A percentile compares a stretch with the other conserved stretches of the same genome.
These are phyloP conservation scores for Verticillium longisporum DNA, from an alignment of 2,329 filamentous ascomycete species.

Conservation along the genomic window DNA sequence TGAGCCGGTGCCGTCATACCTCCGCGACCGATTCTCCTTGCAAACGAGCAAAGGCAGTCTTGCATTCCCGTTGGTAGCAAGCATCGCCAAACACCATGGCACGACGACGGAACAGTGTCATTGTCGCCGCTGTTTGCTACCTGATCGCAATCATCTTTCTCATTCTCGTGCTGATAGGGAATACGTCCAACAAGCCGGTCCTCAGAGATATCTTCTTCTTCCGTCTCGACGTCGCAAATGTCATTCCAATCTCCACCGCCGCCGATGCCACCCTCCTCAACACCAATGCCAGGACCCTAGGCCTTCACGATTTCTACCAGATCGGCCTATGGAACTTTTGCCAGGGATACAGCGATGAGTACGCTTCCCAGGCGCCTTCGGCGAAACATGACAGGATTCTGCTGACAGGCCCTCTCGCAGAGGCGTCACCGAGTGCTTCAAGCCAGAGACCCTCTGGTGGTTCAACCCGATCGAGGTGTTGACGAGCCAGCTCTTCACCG, in stretches of 20 bases:
- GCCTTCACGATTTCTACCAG: conserved; percentile 90
- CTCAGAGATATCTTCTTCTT: conserved; percentile 75
- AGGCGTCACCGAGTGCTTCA: conserved; percentile 71
- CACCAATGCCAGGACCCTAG: conserved; percentile 77
- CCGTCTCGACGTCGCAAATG: conserved; percentile 73
- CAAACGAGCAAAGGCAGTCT: too few species aligned
- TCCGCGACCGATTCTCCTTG: too few species aligned
- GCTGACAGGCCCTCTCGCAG: conserved; percentile 41
- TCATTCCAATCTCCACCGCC: conserved; percentile 62
- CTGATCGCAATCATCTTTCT: conserved; percentile 71
- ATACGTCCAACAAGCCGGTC: conserved; percentile 54
- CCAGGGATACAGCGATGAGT: conserved; percentile 69
- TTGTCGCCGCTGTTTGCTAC: conserved; percentile 63
- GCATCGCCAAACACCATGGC: conserved; percentile 15
- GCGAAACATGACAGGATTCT: not conserved
- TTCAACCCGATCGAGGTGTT: conserved; percentile 87
- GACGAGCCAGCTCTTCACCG: conserved; percentile 69
- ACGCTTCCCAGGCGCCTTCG: not conserved
- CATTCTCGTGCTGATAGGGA: conserved; percentile 72
- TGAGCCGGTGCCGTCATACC: too few species aligned
- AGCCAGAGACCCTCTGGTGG: conserved; percentile 68
- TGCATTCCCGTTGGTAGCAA: too few species aligned
- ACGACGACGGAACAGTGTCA: conserved; percentile 53
- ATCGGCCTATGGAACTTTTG: conserved; percentile 91
- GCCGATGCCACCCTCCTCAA: conserved; percentile 74